Conservation (phyloP, 805 yeast genomes). For the Metschnikowia amazonensis region DNA sequence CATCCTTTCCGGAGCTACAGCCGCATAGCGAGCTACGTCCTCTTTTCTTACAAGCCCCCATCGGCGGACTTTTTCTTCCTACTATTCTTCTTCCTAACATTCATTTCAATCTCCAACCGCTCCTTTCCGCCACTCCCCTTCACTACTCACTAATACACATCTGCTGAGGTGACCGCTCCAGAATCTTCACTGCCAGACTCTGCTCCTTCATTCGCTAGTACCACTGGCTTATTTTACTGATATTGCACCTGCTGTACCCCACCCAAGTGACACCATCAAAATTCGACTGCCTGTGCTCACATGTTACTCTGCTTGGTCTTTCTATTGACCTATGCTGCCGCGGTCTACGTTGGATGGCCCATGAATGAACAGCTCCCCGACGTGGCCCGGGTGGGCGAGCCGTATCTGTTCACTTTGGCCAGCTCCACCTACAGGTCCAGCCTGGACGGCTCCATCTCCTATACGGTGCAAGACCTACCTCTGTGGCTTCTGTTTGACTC, state of each 20-base stretch:
- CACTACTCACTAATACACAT: too few relatives aligned
- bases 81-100: not conserved
- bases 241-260: not conserved
- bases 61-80: not conserved
- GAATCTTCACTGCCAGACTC: not conserved
- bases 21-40: constrained; percentile 7
- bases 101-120: not conserved
- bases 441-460: constrained; percentile 43
- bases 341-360: constrained; percentile 69
- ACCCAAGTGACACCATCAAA: not conserved
- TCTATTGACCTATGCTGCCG: constrained; percentile 26
- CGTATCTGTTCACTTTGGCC: constrained; percentile 64
- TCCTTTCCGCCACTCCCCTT: too few relatives aligned
- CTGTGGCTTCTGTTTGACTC: constrained; percentile 75
- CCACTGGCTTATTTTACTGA: not conserved
- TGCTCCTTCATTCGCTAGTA: not conserved
- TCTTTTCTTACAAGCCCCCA: not conserved
- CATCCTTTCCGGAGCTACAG: not conserved
- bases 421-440: constrained; percentile 57
- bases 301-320: constrained; percentile 11
- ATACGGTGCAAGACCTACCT: constrained; percentile 61
- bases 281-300: not conserved
- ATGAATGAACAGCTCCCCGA: constrained; percentile 80
- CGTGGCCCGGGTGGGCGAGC: constrained; percentile 68
- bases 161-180: not conserved